These are phyloP conservation scores for Trypanosomatidae sp. DNA, from an alignment of 208 protist genomes.

Conservation along the genomic window DNA sequence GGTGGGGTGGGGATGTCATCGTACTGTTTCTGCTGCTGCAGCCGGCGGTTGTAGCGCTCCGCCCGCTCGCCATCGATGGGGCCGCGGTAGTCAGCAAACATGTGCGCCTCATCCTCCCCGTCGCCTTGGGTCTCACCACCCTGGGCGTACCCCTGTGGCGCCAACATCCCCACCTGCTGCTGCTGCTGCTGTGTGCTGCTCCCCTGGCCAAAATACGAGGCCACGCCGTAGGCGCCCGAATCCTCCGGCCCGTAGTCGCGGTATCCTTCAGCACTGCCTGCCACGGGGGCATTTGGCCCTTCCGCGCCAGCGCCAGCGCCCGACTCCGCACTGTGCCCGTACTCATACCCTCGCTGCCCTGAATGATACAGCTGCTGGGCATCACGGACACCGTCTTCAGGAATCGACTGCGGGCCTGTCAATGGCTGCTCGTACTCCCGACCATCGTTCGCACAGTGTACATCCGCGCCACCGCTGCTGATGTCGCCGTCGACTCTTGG, in stretches of 20 bases:
- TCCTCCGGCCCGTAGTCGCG: neutral
- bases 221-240: neutral
- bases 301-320: neutral
- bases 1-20: slow-evolving; percentile 20
- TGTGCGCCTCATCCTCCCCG: slow-evolving; percentile 13
- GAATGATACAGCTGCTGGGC: neutral
- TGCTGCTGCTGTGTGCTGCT: neutral
- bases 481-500: neutral
- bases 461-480: neutral
- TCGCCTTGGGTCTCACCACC: slow-evolving; percentile 5
- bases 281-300: neutral
- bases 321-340: neutral
- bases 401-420: slow-evolving; percentile 3
- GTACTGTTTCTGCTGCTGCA: slow-evolving; percentile 26
- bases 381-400: neutral
- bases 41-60: slow-evolving; percentile 13
- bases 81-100: slow-evolving; percentile 32
- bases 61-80: slow-evolving; percentile 17
- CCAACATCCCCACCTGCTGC: neutral
- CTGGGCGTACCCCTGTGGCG: neutral
- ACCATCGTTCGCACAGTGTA: neutral
- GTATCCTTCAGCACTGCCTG: neutral
- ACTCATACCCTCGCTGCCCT: neutral
- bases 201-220: neutral
- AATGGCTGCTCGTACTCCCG: neutral